These are phyloP conservation scores for Solanum aculeatissimum DNA, from an alignment of 305 asterid species.

Conservation along the genomic window DNA sequence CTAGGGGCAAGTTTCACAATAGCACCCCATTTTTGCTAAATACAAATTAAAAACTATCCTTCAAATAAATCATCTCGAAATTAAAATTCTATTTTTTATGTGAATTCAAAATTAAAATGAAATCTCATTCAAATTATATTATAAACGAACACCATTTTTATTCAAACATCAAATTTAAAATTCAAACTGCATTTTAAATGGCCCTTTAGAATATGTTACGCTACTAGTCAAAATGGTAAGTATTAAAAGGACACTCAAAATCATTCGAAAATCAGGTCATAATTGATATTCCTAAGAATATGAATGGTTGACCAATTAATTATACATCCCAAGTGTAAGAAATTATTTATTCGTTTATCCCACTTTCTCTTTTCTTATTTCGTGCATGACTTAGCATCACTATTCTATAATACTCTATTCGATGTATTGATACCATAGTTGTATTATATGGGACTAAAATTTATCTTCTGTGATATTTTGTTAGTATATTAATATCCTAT, in stretches of 20 bases:
- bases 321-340: not conserved
- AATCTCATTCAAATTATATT: too few relatives aligned
- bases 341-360: too few relatives aligned
- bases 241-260: not conserved
- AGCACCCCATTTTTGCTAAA: not conserved
- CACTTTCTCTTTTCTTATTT: too few relatives aligned
- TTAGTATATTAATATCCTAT: too few relatives aligned
- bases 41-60: not conserved
- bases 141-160: not conserved
- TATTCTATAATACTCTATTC: too few relatives aligned
- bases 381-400: too few relatives aligned
- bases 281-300: not conserved
- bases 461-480: too few relatives aligned
- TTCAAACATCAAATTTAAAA: not conserved
- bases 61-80: not conserved
- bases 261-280: not conserved
- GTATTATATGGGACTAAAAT: too few relatives aligned
- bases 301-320: not conserved
- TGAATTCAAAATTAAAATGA: not conserved
- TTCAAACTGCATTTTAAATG: not conserved
- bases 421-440: too few relatives aligned
- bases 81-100: too few relatives aligned
- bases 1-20: not conserved
- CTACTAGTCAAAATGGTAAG: not conserved
- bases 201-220: not conserved